Evolutionary conservation across 371 early-diverging fungal species (phyloP).

Genomic region (Smittium mucronatum): DNA sequence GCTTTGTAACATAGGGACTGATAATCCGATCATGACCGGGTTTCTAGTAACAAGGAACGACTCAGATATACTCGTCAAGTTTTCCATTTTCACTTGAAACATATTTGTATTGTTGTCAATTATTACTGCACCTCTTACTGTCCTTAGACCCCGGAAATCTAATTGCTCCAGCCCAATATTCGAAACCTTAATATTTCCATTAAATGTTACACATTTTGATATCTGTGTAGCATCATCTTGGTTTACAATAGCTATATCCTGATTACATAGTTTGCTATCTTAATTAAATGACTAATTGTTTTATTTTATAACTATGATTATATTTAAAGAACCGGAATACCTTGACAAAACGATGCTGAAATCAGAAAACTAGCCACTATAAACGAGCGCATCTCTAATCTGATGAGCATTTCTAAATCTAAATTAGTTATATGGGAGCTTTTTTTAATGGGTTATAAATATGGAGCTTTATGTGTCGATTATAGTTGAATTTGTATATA

Average conservation of each 20-base stretch:
- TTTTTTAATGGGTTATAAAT: too few relatives aligned
- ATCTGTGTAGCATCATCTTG: not conserved
- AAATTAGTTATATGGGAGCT: too few relatives aligned
- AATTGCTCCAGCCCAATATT: not conserved
- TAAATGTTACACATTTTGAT: not conserved
- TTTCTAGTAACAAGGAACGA: not conserved
- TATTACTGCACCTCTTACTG: slow-evolving; percentile 1
- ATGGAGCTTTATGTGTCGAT: too few relatives aligned
- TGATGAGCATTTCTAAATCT: too few relatives aligned
- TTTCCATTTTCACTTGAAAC: not conserved
- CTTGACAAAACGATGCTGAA: too few relatives aligned
- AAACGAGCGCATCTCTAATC: too few relatives aligned
- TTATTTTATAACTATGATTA: too few relatives aligned
- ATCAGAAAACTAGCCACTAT: too few relatives aligned
- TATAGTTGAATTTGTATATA: too few relatives aligned
- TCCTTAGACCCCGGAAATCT: slow-evolving; percentile 2
- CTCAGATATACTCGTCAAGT: not conserved
- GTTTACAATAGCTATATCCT: not conserved
- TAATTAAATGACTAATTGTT: too few relatives aligned
- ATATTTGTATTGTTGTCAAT: not conserved
- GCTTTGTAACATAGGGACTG: not conserved
- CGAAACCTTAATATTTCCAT: not conserved
- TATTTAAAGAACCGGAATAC: too few relatives aligned
- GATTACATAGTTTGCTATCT: not conserved
- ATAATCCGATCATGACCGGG: not conserved